Percentiles rank a stretch among this genome's conserved stretches.
These are phyloP conservation scores for Pholiota molesta DNA, from an alignment of 768 basidiomycete genomes.

Conservation along the genomic window DNA sequence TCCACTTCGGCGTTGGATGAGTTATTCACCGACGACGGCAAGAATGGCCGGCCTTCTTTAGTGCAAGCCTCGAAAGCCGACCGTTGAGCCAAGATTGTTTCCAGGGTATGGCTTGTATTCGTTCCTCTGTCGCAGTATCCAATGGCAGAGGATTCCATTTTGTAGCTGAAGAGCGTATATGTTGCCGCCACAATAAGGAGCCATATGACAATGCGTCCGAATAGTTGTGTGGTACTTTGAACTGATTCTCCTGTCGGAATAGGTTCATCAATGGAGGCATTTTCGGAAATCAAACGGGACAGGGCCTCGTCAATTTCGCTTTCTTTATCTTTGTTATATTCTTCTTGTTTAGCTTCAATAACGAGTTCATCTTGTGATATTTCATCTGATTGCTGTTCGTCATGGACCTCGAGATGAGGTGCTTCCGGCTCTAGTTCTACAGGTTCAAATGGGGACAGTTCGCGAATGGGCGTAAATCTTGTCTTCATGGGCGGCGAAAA, in stretches of 20 bases:
- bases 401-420: constrained; percentile 10
- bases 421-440: constrained; percentile 14
- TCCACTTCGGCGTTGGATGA: constrained; percentile 26
- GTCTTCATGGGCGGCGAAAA: constrained; percentile 27
- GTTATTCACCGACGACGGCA: constrained; percentile 35
- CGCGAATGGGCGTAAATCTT: constrained; percentile 14
- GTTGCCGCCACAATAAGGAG: constrained; percentile 36
- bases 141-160: constrained; percentile 66
- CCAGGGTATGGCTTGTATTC: constrained; percentile 60
- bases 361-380: not conserved
- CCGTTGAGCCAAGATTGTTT: constrained; percentile 46
- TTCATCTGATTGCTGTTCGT: constrained; percentile 13
- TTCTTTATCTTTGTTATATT: constrained; percentile 13
- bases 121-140: constrained; percentile 77
- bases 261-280: constrained; percentile 22
- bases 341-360: not conserved
- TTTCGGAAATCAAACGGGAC: constrained; percentile 41
- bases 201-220: constrained; percentile 47
- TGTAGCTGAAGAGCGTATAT: constrained; percentile 51
- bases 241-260: constrained; percentile 1
- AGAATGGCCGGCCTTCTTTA: constrained; percentile 45
- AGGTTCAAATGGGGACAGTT: constrained; percentile 22
- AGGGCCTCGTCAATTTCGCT: constrained; percentile 29
- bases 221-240: constrained; percentile 23
- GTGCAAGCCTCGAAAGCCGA: constrained; percentile 59